phyloP scores from a whole-genome alignment of 345 rosid genomes.

The Stellera chamaejasme region DNA sequence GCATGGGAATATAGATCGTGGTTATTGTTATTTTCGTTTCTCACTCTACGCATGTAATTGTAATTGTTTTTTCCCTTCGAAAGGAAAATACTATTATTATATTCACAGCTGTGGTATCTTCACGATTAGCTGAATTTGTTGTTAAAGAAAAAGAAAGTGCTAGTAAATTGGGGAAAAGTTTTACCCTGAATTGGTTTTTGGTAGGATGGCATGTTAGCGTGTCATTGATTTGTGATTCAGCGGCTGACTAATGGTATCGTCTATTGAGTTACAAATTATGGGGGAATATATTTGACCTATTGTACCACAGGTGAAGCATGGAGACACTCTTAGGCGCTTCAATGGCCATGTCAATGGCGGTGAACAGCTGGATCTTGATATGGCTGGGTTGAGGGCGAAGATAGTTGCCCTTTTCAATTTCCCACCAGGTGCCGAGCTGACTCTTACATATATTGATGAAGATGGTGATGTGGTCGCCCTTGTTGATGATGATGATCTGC shows the following conservation, averaged over 20 bases:
- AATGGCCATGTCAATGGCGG: conserved; percentile 39
- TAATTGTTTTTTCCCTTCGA: too few relatives aligned
- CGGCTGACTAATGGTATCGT: not conserved
- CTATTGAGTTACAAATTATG: not conserved
- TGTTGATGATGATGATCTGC: conserved; percentile 64
- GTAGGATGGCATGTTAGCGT: not conserved
- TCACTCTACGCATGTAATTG: too few relatives aligned
- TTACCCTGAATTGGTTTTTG: not conserved
- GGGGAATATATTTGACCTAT: not conserved
- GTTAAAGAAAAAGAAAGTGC: not conserved
- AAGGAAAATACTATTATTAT: too few relatives aligned
- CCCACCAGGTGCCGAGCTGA: conserved; percentile 41
- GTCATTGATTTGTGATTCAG: not conserved
- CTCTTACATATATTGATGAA: conserved; percentile 76
- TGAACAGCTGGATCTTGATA: conserved; percentile 61
- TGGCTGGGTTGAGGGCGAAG: conserved; percentile 53
- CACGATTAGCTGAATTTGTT: not conserved
- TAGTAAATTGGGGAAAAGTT: not conserved
- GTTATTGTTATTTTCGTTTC: too few relatives aligned
- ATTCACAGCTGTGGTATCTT: too few relatives aligned
- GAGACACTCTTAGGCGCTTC: conserved; percentile 75
- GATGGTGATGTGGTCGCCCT: conserved; percentile 84
- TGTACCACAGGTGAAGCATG: conserved; percentile 56
- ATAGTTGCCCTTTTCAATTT: conserved; percentile 50
- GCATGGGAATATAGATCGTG: too few relatives aligned